Evolutionary conservation across 2,329 filamentous ascomycete species (phyloP).

Genomic region (Elsinoe arachidis): DNA sequence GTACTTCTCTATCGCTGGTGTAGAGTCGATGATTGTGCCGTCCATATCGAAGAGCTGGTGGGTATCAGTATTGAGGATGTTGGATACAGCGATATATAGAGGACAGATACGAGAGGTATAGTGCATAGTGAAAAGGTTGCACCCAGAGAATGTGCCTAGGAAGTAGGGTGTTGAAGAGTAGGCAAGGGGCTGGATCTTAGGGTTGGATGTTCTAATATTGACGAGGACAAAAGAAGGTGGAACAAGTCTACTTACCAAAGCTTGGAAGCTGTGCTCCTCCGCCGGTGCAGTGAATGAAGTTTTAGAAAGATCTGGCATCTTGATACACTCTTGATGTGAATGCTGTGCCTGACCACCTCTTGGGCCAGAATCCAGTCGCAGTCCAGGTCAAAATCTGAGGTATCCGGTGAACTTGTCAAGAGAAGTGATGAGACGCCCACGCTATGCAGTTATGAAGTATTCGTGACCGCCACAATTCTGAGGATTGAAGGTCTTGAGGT

Average conservation of each 20-base stretch:
- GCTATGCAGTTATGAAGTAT: not conserved
- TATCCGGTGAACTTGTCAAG: too few relatives aligned
- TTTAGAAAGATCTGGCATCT: slow-evolving; percentile 23
- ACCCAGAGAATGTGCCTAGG: too few relatives aligned
- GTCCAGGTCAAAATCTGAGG: too few relatives aligned
- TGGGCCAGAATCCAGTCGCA: too few relatives aligned
- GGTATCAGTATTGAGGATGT: too few relatives aligned
- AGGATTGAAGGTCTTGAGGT: too few relatives aligned
- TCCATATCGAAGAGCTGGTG: slow-evolving; percentile 63
- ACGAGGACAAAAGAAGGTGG: too few relatives aligned
- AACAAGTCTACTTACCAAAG: slow-evolving; percentile 27
- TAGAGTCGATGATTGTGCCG: slow-evolving; percentile 76
- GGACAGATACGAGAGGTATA: not conserved
- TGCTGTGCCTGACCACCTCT: not conserved
- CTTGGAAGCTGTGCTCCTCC: slow-evolving; percentile 34
- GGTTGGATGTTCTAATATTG: too few relatives aligned
- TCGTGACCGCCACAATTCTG: not conserved
- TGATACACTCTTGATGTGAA: slow-evolving; percentile 14
- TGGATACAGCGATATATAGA: too few relatives aligned
- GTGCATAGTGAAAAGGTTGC: not conserved
- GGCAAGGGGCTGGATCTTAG: too few relatives aligned
- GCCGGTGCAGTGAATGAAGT: slow-evolving; percentile 34
- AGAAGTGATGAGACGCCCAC: too few relatives aligned
- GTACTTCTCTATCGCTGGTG: slow-evolving; percentile 65
- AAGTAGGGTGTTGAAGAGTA: too few relatives aligned